phyloP scores from a whole-genome alignment of 805 yeast genomes.

The Saccharomyces cerevisiae region DNA sequence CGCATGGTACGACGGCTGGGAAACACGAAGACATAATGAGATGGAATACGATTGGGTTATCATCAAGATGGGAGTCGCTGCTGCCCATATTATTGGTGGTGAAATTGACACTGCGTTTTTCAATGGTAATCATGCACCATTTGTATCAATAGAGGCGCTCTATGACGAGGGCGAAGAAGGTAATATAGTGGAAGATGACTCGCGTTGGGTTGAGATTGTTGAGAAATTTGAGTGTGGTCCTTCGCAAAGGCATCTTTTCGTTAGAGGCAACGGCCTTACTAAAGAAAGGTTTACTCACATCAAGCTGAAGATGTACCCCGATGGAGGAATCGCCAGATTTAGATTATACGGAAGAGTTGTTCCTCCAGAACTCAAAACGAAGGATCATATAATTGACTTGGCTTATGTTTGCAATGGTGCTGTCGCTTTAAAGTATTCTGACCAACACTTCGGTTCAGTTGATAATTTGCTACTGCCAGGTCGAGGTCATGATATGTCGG shows the following conservation, averaged over 20 bases:
- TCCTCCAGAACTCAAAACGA: constrained; percentile 34
- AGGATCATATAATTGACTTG: constrained; percentile 41
- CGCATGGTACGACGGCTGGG: constrained; percentile 99
- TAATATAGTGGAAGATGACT: constrained; percentile 21
- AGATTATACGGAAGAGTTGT: constrained; percentile 77
- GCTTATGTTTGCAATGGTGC: constrained; percentile 87
- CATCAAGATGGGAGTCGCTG: constrained; percentile 70
- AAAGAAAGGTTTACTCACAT: constrained; percentile 62
- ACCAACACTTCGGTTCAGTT: constrained; percentile 91
- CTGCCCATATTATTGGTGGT: constrained; percentile 67
- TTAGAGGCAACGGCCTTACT: constrained; percentile 50
- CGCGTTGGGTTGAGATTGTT: constrained; percentile 65
- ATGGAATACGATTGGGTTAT: constrained; percentile 84
- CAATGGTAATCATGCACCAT: constrained; percentile 93
- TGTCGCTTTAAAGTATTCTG: constrained; percentile 72
- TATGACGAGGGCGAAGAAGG: constrained; percentile 29
- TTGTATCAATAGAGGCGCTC: constrained; percentile 72
- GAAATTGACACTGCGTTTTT: constrained; percentile 92
- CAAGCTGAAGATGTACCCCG: constrained; percentile 88
- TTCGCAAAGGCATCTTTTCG: constrained; percentile 73
- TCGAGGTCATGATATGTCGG: constrained; percentile 92
- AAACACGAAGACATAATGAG: constrained; percentile 86
- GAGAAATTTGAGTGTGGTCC: constrained; percentile 81
- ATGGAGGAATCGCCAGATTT: constrained; percentile 96
- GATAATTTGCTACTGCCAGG: constrained; percentile 88